These are phyloP conservation scores for Austroboletus novae-zelandiae DNA, from an alignment of 1,284 basidiomycete species.

Conservation along the genomic window DNA sequence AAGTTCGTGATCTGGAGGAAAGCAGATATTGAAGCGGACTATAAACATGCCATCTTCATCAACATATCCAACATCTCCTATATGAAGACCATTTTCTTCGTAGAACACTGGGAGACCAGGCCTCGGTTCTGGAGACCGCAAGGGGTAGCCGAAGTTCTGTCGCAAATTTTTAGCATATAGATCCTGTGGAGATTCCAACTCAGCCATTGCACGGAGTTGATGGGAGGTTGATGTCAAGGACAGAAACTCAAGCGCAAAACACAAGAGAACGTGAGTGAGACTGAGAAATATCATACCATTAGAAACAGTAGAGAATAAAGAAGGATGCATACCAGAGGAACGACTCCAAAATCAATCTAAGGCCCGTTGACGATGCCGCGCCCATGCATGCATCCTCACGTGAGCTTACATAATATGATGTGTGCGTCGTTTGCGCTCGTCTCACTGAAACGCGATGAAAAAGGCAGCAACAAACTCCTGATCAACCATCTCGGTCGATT, in stretches of 20 bases:
- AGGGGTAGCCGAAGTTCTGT: neutral
- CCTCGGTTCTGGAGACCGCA: neutral
- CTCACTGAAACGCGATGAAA: neutral
- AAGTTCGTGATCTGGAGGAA: neutral
- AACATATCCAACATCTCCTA: conserved; percentile 5
- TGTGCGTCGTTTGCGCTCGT: no score
- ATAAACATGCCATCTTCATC: conserved; percentile 1
- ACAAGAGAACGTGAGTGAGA: no score
- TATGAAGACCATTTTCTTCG: neutral
- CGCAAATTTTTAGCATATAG: neutral
- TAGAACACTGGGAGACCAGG: neutral
- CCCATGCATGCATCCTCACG: no score
- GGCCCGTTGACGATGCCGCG: no score
- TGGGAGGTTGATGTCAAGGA: no score
- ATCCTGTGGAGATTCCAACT: neutral
- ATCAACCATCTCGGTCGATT: conserved; percentile 95
- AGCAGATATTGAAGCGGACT: neutral
- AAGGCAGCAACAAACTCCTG: conserved; percentile 91
- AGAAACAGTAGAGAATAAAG: no score
- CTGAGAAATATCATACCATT: no score
- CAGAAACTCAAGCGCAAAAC: no score
- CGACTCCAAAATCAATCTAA: no score
- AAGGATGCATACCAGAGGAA: no score
- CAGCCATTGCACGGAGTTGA: neutral
- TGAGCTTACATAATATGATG: no score